phyloP scores from a whole-genome alignment of 2,329 filamentous ascomycete genomes.

The Zalaria sp. region DNA sequence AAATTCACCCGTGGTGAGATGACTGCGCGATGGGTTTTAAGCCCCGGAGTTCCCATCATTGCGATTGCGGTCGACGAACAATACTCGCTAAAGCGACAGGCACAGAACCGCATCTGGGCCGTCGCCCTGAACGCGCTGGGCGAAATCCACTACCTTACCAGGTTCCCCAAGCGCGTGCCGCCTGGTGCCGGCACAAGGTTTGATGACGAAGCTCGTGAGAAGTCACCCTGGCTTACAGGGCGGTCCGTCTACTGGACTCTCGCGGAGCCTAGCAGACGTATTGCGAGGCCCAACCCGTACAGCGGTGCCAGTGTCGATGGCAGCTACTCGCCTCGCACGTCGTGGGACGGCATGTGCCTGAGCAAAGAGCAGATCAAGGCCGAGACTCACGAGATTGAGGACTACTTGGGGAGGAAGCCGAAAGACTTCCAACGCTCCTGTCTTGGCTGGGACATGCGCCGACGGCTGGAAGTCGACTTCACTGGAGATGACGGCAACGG shows the following conservation, averaged over 20 bases:
- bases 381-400: conserved; percentile 72
- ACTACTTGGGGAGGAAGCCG: conserved; percentile 57
- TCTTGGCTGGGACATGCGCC: conserved; percentile 83
- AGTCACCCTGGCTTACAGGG: conserved; percentile 66
- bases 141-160: conserved; percentile 73
- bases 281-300: conserved; percentile 57
- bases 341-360: conserved; percentile 58
- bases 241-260: conserved; percentile 70
- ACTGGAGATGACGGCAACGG: conserved; percentile 62
- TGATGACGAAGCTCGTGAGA: conserved; percentile 39
- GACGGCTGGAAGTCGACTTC: conserved; percentile 78
- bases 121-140: conserved; percentile 86
- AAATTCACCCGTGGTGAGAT: conserved; percentile 60
- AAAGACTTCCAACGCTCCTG: conserved; percentile 66
- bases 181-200: conserved; percentile 28
- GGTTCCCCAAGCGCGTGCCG: conserved; percentile 47
- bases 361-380: conserved; percentile 55
- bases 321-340: conserved; percentile 69
- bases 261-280: conserved; percentile 61
- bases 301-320: conserved; percentile 52
- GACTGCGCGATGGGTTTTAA: conserved; percentile 78
- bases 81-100: conserved; percentile 57
- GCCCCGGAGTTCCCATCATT: conserved; percentile 85
- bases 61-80: conserved; percentile 71
- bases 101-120: conserved; percentile 68